Conservation (phyloP, 2,329 filamentous ascomycete species). For the Cyphellophora europaea region DNA sequence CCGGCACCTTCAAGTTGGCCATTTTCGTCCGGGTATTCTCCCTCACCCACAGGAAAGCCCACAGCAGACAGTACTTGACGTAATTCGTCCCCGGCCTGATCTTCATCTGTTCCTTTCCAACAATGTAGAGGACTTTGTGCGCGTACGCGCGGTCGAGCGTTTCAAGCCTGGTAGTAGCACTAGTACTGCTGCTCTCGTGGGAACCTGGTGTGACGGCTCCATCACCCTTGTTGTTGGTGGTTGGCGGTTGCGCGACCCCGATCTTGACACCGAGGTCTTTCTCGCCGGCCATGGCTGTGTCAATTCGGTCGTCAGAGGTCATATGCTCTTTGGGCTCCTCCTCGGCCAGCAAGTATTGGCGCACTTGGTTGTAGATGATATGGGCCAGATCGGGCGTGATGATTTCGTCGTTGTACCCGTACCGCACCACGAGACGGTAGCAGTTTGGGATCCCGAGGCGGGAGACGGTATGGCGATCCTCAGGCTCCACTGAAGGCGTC, state of each 20-base stretch:
- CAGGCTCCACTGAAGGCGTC: constrained; percentile 44
- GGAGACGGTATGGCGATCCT: constrained; percentile 39
- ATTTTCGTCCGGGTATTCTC: constrained; percentile 31
- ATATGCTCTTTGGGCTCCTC: constrained; percentile 11
- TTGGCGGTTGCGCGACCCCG: not conserved
- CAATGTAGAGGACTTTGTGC: constrained; percentile 41
- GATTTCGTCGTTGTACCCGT: constrained; percentile 65
- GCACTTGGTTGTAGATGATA: constrained; percentile 51
- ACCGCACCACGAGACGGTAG: constrained; percentile 60
- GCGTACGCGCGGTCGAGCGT: constrained; percentile 34
- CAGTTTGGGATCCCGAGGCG: constrained; percentile 46
- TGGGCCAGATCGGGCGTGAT: constrained; percentile 55
- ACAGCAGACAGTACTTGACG: constrained; percentile 21
- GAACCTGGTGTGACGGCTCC: not conserved
- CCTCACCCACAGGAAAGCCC: constrained; percentile 28
- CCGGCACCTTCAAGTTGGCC: constrained; percentile 26
- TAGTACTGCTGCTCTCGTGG: no score
- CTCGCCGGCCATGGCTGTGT: not conserved
- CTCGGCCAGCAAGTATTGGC: constrained; percentile 36
- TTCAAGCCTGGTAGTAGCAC: constrained; percentile 16
- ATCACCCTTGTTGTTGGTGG: not conserved
- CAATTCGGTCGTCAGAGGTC: not conserved
- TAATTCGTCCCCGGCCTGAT: constrained; percentile 22
- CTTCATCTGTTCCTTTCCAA: constrained; percentile 31
- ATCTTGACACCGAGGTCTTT: constrained; percentile 3